Percentiles rank a stretch among this genome's conserved stretches.
phyloP scores from a whole-genome alignment of 2,329 filamentous ascomycete species.

The Trichoderma sp. region DNA sequence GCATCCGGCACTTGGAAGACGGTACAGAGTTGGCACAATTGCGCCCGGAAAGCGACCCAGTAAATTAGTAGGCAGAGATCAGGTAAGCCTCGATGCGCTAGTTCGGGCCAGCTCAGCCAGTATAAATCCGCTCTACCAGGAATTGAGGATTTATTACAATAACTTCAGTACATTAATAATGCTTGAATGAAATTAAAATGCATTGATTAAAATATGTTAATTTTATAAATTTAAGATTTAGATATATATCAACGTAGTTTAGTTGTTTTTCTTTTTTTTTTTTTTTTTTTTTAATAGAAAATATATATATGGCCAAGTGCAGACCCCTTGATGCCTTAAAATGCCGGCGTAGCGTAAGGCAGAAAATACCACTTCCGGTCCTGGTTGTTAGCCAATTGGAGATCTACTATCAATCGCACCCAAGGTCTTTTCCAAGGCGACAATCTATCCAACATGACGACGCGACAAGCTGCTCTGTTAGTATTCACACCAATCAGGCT shows the following conservation, averaged over 20 bases:
- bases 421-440: constrained; percentile 28
- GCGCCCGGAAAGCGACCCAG: neutral
- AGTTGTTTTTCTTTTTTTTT: no score
- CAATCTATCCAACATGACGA: constrained; percentile 36
- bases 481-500: constrained; percentile 34
- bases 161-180: neutral
- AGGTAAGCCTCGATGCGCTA: constrained; percentile 8
- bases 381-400: neutral
- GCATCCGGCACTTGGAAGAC: constrained; percentile 24
- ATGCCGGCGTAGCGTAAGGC: constrained; percentile 3
- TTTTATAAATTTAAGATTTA: neutral
- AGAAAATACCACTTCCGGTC: constrained; percentile 12
- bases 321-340: constrained; percentile 15
- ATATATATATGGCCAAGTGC: neutral
- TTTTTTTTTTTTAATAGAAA: neutral
- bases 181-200: neutral
- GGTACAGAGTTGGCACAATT: constrained; percentile 1
- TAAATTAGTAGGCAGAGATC: neutral
- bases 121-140: neutral
- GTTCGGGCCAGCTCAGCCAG: neutral
- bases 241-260: neutral
- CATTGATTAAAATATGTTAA: no score
- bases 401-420: constrained; percentile 8
- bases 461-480: constrained; percentile 56
- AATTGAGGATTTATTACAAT: neutral